These are phyloP conservation scores for Apiospora koreana DNA, from an alignment of 2,329 filamentous ascomycete species.

Conservation along the genomic window DNA sequence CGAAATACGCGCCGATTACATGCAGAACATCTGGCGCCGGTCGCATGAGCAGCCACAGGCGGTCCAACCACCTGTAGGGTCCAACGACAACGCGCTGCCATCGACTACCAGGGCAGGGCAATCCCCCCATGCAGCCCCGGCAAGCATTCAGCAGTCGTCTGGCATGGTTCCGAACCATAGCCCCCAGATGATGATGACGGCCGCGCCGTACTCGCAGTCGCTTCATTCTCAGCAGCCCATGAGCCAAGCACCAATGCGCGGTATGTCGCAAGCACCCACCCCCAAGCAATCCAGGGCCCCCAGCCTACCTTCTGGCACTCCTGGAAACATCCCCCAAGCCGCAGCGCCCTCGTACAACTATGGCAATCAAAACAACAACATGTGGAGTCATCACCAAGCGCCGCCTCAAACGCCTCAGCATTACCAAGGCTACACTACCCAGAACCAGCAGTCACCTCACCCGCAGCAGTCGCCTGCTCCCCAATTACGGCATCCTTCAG, in stretches of 20 bases:
- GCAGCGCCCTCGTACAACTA: conserved; percentile 58
- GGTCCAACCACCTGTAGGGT: conserved; percentile 45
- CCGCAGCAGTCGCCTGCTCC: conserved; percentile 58
- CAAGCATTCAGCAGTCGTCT: conserved; percentile 45
- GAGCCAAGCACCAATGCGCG: conserved; percentile 70
- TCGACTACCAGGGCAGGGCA: conserved; percentile 55
- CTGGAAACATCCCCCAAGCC: conserved; percentile 52
- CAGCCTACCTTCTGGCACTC: conserved; percentile 55
- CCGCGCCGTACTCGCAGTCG: conserved; percentile 68
- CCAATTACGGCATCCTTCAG: conserved; percentile 59
- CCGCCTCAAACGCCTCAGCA: conserved; percentile 65
- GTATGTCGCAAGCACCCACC: conserved; percentile 61
- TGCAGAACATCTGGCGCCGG: conserved; percentile 79
- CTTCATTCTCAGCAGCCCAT: conserved; percentile 71
- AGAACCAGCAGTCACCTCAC: conserved; percentile 50
- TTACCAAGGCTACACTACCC: conserved; percentile 53
- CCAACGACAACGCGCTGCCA: conserved; percentile 39
- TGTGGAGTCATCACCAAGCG: conserved; percentile 55
- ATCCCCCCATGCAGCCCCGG: conserved; percentile 57
- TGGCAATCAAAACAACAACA: conserved; percentile 58
- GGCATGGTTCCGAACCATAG: conserved; percentile 62
- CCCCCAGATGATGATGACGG: conserved; percentile 67
- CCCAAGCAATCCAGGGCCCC: conserved; percentile 70
- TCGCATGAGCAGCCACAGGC: conserved; percentile 74
- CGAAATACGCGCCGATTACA: conserved; percentile 74